phyloP scores from a whole-genome alignment of 1,284 basidiomycete species.

The Moesziomyces sp. region DNA sequence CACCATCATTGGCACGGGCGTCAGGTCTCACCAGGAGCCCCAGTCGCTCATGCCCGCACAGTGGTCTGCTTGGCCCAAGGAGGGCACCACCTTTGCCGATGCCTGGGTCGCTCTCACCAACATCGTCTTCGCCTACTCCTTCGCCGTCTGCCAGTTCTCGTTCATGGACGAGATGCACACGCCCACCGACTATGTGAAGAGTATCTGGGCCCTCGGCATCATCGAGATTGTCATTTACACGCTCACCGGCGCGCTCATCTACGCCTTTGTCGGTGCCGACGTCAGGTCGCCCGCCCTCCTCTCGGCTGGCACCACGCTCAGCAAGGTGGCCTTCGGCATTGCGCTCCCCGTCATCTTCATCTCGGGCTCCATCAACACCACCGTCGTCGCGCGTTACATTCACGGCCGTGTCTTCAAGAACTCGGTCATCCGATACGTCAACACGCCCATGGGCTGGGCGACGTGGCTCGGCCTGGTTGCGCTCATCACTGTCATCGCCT shows the following conservation, averaged over 20 bases:
- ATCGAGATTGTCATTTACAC: slow-evolving; percentile 62
- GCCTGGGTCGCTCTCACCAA: slow-evolving; percentile 56
- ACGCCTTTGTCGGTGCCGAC: slow-evolving; percentile 53
- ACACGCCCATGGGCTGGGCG: slow-evolving; percentile 51
- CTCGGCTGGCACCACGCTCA: slow-evolving; percentile 45
- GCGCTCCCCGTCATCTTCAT: slow-evolving; percentile 62
- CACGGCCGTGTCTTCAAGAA: slow-evolving; percentile 53
- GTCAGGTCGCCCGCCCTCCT: slow-evolving; percentile 56
- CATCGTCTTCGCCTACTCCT: slow-evolving; percentile 63
- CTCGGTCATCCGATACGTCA: slow-evolving; percentile 55
- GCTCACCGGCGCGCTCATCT: slow-evolving; percentile 58
- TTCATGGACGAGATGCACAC: slow-evolving; percentile 63
- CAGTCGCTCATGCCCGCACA: slow-evolving; percentile 24
- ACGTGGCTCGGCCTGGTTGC: slow-evolving; percentile 52
- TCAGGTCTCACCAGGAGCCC: slow-evolving; percentile 26
- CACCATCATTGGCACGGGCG: slow-evolving; percentile 57
- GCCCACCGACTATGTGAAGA: slow-evolving; percentile 58
- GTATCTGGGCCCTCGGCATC: slow-evolving; percentile 52
- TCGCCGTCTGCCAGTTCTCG: slow-evolving; percentile 57
- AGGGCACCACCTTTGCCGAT: slow-evolving; percentile 48
- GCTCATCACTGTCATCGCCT: slow-evolving; percentile 50
- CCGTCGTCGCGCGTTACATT: slow-evolving; percentile 52
- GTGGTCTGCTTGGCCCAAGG: slow-evolving; percentile 56
- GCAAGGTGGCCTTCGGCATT: slow-evolving; percentile 59
- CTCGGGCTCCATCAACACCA: slow-evolving; percentile 61